phyloP scores from a whole-genome alignment of 805 yeast species.

The Suhomyces canberraensis region DNA sequence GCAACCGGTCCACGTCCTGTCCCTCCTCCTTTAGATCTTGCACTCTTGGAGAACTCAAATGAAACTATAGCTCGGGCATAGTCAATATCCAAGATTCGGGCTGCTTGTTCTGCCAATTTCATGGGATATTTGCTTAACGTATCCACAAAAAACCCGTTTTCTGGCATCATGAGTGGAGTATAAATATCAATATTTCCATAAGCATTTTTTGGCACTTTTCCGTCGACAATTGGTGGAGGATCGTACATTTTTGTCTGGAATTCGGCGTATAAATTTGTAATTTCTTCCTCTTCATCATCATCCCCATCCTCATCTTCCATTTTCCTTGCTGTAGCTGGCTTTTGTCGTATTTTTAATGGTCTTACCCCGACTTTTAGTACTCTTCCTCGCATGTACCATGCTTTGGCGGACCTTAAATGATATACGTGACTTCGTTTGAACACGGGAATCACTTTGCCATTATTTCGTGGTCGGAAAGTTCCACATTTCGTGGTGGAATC shows the following conservation, averaged over 20 bases:
- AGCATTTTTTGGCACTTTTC: constrained; percentile 68
- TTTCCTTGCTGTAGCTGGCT: constrained; percentile 14
- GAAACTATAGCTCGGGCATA: constrained; percentile 86
- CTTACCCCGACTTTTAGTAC: constrained; percentile 66
- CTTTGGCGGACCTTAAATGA: constrained; percentile 65
- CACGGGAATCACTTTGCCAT: constrained; percentile 50
- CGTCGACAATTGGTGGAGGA: constrained; percentile 66
- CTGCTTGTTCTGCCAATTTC: constrained; percentile 64
- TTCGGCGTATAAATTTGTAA: constrained; percentile 62
- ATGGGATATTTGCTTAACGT: constrained; percentile 26
- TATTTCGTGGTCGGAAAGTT: constrained; percentile 47
- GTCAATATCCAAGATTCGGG: constrained; percentile 64
- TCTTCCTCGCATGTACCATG: constrained; percentile 85
- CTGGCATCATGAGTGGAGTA: constrained; percentile 77
- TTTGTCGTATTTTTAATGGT: constrained; percentile 51
- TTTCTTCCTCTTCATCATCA: constrained; percentile 55
- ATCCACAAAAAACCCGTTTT: constrained; percentile 61
- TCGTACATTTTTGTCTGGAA: constrained; percentile 70
- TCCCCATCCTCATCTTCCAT: constrained; percentile 21
- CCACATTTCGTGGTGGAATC: constrained; percentile 62
- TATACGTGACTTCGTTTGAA: constrained; percentile 67
- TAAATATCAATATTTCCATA: constrained; percentile 85
- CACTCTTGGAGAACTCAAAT: constrained; percentile 59
- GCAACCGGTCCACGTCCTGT: constrained; percentile 52
- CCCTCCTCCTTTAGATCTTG: constrained; percentile 23